These are phyloP conservation scores for Arabidopsis suecica DNA, from an alignment of 345 rosid species.

Conservation along the genomic window DNA sequence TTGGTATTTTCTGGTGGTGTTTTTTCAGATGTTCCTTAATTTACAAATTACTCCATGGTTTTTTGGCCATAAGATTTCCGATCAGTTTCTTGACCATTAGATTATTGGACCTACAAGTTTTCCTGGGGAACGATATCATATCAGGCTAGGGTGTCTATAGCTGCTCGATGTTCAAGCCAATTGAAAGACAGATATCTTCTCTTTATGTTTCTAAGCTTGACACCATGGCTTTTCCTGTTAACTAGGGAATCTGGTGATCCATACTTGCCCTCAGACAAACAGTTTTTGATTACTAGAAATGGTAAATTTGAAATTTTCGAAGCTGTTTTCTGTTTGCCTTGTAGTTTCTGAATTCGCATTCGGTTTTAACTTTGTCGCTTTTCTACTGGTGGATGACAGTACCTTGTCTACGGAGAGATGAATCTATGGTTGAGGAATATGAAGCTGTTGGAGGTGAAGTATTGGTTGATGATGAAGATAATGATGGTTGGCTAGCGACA, in stretches of 20 bases:
- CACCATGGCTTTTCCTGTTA: conserved; percentile 1
- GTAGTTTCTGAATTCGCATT: background rate
- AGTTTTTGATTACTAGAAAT: conserved; percentile 92
- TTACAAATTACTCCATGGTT: no score
- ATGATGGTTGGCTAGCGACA: conserved; percentile 98
- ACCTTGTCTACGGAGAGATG: conserved; percentile 93
- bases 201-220: conserved; percentile 8
- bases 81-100: no score
- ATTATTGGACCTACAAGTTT: background rate
- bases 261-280: conserved; percentile 83
- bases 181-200: background rate
- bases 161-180: background rate
- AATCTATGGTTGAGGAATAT: conserved; percentile 88
- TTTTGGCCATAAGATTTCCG: background rate
- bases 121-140: background rate
- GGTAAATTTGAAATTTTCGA: conserved; percentile 51
- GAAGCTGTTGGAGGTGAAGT: conserved; percentile 97
- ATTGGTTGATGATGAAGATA: conserved; percentile 88
- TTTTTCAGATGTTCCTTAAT: no score
- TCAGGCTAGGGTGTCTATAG: background rate
- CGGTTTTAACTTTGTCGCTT: background rate
- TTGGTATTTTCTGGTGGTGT: background rate
- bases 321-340: background rate
- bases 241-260: conserved; percentile 95
- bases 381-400: conserved; percentile 47